These are phyloP conservation scores for Rachicladosporium sp. DNA, from an alignment of 2,329 filamentous ascomycete species.

Conservation along the genomic window DNA sequence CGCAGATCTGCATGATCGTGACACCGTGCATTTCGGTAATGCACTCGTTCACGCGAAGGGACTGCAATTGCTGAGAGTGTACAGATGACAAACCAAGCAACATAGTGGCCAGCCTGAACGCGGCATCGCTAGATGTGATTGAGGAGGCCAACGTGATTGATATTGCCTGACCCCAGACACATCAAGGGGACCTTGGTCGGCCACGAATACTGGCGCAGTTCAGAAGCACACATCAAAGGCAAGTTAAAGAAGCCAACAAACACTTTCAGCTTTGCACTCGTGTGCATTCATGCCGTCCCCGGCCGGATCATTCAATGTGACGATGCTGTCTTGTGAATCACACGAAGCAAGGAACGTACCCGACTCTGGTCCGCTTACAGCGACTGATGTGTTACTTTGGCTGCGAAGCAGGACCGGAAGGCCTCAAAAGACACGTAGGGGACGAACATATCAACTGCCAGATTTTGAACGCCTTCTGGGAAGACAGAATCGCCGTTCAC, in stretches of 20 bases:
- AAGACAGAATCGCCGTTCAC: slow-evolving; percentile 2
- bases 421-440: slow-evolving; percentile 23
- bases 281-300: slow-evolving; percentile 13
- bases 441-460: slow-evolving; percentile 22
- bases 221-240: slow-evolving; percentile 18
- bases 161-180: slow-evolving; percentile 18
- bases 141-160: too few species aligned
- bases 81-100: slow-evolving; percentile 22
- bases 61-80: slow-evolving; percentile 4
- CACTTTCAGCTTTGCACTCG: slow-evolving; percentile 20
- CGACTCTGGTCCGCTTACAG: slow-evolving; percentile 17
- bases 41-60: not conserved
- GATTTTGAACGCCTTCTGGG: slow-evolving; percentile 13
- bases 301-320: slow-evolving; percentile 16
- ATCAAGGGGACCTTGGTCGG: slow-evolving; percentile 21
- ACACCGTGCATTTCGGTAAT: slow-evolving; percentile 19
- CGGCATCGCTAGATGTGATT: slow-evolving; percentile 7
- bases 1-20: slow-evolving; percentile 15
- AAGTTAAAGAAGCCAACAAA: slow-evolving; percentile 20
- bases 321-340: slow-evolving; percentile 16
- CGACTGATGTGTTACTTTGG: slow-evolving; percentile 23
- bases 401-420: slow-evolving; percentile 15
- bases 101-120: slow-evolving; percentile 15
- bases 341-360: slow-evolving; percentile 13
- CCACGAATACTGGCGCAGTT: slow-evolving; percentile 24